Conservation (phyloP, 306 rosid species). For the Vigna trinervia region DNA sequence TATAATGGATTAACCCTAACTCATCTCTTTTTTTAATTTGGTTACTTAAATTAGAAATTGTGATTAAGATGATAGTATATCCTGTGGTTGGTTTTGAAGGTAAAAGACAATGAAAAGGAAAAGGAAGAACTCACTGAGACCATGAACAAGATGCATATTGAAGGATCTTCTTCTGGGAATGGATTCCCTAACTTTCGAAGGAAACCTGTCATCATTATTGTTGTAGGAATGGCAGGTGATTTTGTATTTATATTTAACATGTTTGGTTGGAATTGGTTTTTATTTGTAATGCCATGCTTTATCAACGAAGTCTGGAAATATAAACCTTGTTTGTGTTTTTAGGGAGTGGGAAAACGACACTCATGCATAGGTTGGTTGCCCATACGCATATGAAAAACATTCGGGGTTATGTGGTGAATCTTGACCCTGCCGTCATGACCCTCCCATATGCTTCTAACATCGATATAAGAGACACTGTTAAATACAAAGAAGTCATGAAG, state of each 20-base stretch:
- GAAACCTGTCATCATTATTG: slow-evolving; percentile 85
- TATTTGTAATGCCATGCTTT: neutral
- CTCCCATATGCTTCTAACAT: slow-evolving; percentile 83
- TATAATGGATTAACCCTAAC: slow-evolving; percentile 36
- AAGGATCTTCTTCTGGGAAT: slow-evolving; percentile 65
- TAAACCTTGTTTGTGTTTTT: slow-evolving; percentile 40
- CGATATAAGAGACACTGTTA: slow-evolving; percentile 92
- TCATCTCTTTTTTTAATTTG: neutral
- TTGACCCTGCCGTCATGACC: slow-evolving; percentile 91
- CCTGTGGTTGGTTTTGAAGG: slow-evolving; percentile 48
- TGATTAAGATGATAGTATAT: slow-evolving; percentile 1
- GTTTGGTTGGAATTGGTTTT: neutral
- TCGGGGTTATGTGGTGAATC: slow-evolving; percentile 85
- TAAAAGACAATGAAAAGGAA: slow-evolving; percentile 58
- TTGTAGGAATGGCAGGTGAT: slow-evolving; percentile 92
- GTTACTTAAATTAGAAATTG: neutral
- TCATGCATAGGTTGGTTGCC: slow-evolving; percentile 78
- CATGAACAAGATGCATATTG: slow-evolving; percentile 70
- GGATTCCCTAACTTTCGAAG: slow-evolving; percentile 59
- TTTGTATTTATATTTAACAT: slow-evolving; percentile 11
- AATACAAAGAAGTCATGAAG: slow-evolving; percentile 94
- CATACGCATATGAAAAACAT: slow-evolving; percentile 64
- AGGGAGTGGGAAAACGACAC: slow-evolving; percentile 96
- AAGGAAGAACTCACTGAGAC: slow-evolving; percentile 64
- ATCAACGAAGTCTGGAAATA: slow-evolving; percentile 9